phyloP scores from a whole-genome alignment of 257 asterid genomes.

The Solanum paucissectum region DNA sequence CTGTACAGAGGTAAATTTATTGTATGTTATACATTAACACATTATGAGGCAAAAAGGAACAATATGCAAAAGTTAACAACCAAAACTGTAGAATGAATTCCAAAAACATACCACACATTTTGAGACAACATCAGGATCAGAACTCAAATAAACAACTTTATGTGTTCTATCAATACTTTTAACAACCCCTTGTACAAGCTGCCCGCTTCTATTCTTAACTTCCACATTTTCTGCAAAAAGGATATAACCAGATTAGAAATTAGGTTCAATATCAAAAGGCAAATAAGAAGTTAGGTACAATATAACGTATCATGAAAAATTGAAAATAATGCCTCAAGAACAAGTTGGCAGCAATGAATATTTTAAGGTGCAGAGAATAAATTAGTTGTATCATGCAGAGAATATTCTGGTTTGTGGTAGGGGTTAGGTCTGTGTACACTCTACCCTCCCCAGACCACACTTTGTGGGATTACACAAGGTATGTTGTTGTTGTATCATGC shows the following conservation, averaged over 20 bases:
- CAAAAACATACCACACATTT: slow-evolving; percentile 65
- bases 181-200: slow-evolving; percentile 73
- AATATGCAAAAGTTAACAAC: neutral
- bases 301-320: neutral
- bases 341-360: neutral
- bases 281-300: neutral
- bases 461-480: neutral
- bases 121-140: slow-evolving; percentile 50
- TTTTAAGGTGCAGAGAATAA: neutral
- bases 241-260: neutral
- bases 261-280: neutral
- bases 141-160: slow-evolving; percentile 68
- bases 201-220: slow-evolving; percentile 39
- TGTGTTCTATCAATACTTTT: slow-evolving; percentile 64
- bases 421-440: neutral
- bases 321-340: neutral
- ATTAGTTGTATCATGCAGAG: neutral
- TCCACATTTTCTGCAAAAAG: slow-evolving; percentile 30
- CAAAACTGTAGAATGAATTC: neutral
- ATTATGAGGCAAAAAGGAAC: neutral
- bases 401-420: neutral
- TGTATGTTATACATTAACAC: slow-evolving; percentile 14
- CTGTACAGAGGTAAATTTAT: slow-evolving; percentile 26
- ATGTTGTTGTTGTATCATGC: neutral
- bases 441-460: neutral